Conservation (phyloP, 208 protist species). For the Trypanosoma theileri region DNA sequence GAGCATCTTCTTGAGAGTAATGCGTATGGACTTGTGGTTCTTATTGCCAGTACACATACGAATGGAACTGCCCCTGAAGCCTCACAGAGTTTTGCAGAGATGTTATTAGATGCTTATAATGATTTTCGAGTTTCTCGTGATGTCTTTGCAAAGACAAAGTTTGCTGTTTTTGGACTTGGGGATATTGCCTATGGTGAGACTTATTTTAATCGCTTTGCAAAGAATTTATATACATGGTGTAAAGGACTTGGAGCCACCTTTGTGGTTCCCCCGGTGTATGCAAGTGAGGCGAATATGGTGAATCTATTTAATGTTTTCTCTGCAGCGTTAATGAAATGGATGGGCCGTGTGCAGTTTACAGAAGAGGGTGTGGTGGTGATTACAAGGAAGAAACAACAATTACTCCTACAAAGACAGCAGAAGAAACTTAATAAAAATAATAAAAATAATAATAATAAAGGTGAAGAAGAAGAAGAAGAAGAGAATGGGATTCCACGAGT, state of each 20-base stretch:
- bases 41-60: conserved; percentile 82
- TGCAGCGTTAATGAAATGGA: conserved; percentile 55
- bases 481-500: not conserved
- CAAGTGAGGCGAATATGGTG: conserved; percentile 53
- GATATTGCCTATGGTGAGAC: conserved; percentile 76
- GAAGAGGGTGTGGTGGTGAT: conserved; percentile 35
- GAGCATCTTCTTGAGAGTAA: conserved; percentile 52
- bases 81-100: conserved; percentile 56
- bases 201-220: conserved; percentile 81
- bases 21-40: conserved; percentile 52
- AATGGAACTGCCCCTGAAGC: conserved; percentile 67
- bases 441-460: conserved; percentile 16
- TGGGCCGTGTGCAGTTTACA: conserved; percentile 51
- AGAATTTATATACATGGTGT: conserved; percentile 72
- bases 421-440: not conserved
- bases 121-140: conserved; percentile 82
- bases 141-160: conserved; percentile 51
- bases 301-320: conserved; percentile 66
- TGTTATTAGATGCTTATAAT: conserved; percentile 77
- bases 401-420: not conserved
- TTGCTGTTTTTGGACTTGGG: conserved; percentile 88
- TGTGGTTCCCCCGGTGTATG: conserved; percentile 77
- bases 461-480: conserved; percentile 15
- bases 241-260: conserved; percentile 71
- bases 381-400: conserved; percentile 1